Percentiles rank a stretch among this genome's conserved stretches.
phyloP scores from a whole-genome alignment of 495 filamentous ascomycete genomes.

The Penicillium cataractarum region DNA sequence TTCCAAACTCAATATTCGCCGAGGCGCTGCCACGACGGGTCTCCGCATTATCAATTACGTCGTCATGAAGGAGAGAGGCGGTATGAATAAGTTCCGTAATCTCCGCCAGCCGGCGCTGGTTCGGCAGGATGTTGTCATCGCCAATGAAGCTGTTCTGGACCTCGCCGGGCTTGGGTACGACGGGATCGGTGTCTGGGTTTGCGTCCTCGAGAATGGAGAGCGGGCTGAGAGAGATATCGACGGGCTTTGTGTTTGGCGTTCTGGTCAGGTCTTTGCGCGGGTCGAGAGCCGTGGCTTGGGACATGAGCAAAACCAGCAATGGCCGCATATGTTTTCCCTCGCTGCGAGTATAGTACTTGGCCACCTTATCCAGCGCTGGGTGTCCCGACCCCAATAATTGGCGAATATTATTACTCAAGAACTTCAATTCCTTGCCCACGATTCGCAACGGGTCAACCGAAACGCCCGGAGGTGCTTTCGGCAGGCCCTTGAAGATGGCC shows the following conservation, averaged over 20 bases:
- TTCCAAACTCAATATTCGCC: slow-evolving; percentile 91
- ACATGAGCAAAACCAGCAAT: slow-evolving; percentile 93
- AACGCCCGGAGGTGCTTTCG: slow-evolving; percentile 59
- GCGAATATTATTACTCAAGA: slow-evolving; percentile 84
- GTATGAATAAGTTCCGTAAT: slow-evolving; percentile 98
- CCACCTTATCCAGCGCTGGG: slow-evolving; percentile 88
- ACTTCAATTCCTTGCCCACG: slow-evolving; percentile 94
- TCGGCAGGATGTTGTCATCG: slow-evolving; percentile 60
- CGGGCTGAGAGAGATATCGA: slow-evolving; percentile 80
- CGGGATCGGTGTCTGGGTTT: slow-evolving; percentile 70
- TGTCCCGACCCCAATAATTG: slow-evolving; percentile 89
- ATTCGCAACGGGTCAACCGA: slow-evolving; percentile 76
- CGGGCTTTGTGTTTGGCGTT: slow-evolving; percentile 44
- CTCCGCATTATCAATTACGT: slow-evolving; percentile 92
- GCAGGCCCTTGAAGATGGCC: slow-evolving; percentile 74
- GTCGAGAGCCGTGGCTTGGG: slow-evolving; percentile 79
- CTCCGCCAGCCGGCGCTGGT: slow-evolving; percentile 87
- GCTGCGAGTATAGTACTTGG: slow-evolving; percentile 97
- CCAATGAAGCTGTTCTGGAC: slow-evolving; percentile 47
- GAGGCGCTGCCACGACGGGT: slow-evolving; percentile 81
- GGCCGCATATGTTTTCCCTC: slow-evolving; percentile 97
- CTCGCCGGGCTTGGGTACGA: slow-evolving; percentile 55
- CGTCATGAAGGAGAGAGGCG: slow-evolving; percentile 94
- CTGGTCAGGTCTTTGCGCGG: slow-evolving; percentile 59
- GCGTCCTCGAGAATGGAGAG: slow-evolving; percentile 74